Evolutionary conservation across 169 alveolate genomes (phyloP), one percentile per base, ranked within the genome.

Genomic region (Cryptosporidium andersoni): DNA sequence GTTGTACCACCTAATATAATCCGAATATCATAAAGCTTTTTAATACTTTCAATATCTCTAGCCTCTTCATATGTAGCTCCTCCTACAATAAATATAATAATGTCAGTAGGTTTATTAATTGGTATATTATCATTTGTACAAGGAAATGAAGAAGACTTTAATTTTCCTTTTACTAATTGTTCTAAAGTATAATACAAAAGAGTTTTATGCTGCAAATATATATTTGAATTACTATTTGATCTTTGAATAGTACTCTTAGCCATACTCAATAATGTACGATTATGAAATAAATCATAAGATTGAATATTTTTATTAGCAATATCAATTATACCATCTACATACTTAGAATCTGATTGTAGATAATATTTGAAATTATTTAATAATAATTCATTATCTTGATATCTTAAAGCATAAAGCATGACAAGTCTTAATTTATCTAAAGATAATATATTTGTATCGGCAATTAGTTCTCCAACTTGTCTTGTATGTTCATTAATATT

Each of bases 11-110:
- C 98, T 36, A 93, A 82, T 25, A 95, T 64, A 11, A 94, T 90
- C 47, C 89, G 89, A 36, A 92, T 81, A 47, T 90, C 90, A 43
- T 80, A 81, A 60, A 88, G 82, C 64, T 91, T 89, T 80, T 90
- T 92, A 63, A 94, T 90, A 53, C 88, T 80, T 40, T 94, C 93
- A 64, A 94, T 66, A 82, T 95, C 97, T 68, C 95, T 91, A 14
- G 95, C 96, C 89, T 97, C 99, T 90, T 97, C 98, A 82, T 88
- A 97, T 2, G 99, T 95, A 16, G 93, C 92, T 3, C 99, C 99
- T 4, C 99, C 99, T 42, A 95, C 95, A 36, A 93, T 88, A 74
- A 95, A 97, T 16, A 95, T 91, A 66, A 95, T 92, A 36, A 94
- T 81, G 64, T 92, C 92, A 48, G 85, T 56, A 2, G 94, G 91